phyloP scores from a whole-genome alignment of 2,329 filamentous ascomycete genomes.

The Botrytis paeoniae region DNA sequence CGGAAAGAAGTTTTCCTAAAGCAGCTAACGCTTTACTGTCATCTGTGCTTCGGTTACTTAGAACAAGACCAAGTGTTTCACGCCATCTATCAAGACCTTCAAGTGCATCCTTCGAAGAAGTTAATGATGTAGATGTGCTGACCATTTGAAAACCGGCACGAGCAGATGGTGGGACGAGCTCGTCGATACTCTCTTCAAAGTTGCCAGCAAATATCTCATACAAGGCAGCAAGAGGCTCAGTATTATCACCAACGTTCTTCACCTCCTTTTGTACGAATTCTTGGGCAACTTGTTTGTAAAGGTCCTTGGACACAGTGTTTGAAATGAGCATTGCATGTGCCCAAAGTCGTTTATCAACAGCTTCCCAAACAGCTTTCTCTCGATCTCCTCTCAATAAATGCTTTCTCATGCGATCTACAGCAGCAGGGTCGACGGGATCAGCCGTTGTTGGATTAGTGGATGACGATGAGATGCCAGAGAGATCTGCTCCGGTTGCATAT shows the following conservation, averaged over 20 bases:
- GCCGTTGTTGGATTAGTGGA: slow-evolving; percentile 44
- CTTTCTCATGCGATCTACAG: slow-evolving; percentile 69
- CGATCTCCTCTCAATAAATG: slow-evolving; percentile 76
- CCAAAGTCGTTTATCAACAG: slow-evolving; percentile 92
- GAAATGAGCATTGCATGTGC: slow-evolving; percentile 93
- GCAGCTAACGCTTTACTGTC: slow-evolving; percentile 76
- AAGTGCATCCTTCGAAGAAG: slow-evolving; percentile 66
- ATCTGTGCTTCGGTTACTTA: slow-evolving; percentile 82
- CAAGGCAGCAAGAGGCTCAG: slow-evolving; percentile 83
- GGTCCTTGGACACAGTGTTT: slow-evolving; percentile 68
- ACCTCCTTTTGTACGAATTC: slow-evolving; percentile 97
- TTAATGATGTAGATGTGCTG: slow-evolving; percentile 63
- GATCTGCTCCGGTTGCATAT: slow-evolving; percentile 41
- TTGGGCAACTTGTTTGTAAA: slow-evolving; percentile 91
- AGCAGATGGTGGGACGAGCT: slow-evolving; percentile 89
- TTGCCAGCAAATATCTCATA: slow-evolving; percentile 96
- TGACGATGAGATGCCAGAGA: slow-evolving; percentile 42
- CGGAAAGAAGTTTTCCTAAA: slow-evolving; percentile 75
- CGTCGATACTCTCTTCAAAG: slow-evolving; percentile 89
- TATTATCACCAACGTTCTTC: slow-evolving; percentile 73
- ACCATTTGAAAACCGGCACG: slow-evolving; percentile 90
- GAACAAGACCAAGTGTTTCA: slow-evolving; percentile 79
- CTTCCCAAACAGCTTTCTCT: slow-evolving; percentile 89
- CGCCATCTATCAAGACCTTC: slow-evolving; percentile 91
- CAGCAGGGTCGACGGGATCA: slow-evolving; percentile 67